Base-by-base conservation (phyloP, 345 rosid species). In the Durio zibethinus region DNA sequence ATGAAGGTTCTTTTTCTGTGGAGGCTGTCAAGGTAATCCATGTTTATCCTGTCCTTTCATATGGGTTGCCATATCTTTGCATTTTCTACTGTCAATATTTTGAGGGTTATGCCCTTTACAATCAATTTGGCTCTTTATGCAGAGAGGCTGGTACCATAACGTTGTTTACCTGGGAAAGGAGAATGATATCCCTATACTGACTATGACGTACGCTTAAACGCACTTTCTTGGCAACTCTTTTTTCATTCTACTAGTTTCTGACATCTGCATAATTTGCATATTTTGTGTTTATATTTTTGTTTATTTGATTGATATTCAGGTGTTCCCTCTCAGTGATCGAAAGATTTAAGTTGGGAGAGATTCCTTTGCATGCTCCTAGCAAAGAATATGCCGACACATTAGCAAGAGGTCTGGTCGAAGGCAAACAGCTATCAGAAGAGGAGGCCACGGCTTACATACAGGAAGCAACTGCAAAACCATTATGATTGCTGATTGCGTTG, bases 91-190 rank as follows among this genome's bases (percentile, higher is more conserved):
- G 31, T 42, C 11, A 54, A 43, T 50, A 25, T 12, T 38, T 35
- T 45, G 15, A 21, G 27, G 36, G 35, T 25, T 63, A 47, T 33
- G 14, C 18, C 20, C 23, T 64, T 48, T 36, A 7, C 16, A 57
- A 52, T 21, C 61, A 47, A 71, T 40, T 69, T 59, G 12, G 36
- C 10, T 67, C 12, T 42, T 61, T 7, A 3, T 83, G 85, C 97
- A 93, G 97, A 64, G n/a, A 20, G 87, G 91, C 21, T 86, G 97
- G 97, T 96, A 96, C 83, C 83, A 74, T 56, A 89, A 88, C 29
- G 90, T 92, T 10, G 86, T 93, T 67, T 90, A 82, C 91, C 52
- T 96, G 82, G 98, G 97, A 61, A 88, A 85, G 86, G 88, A 91
- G 79, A 15, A 53, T 0, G 85, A 75, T 72, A 71, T 92, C 42